Percentiles rank a stretch among this genome's conserved stretches.
These are phyloP conservation scores for Fraxinus americana DNA, from an alignment of 257 asterid genomes.

Conservation along the genomic window DNA sequence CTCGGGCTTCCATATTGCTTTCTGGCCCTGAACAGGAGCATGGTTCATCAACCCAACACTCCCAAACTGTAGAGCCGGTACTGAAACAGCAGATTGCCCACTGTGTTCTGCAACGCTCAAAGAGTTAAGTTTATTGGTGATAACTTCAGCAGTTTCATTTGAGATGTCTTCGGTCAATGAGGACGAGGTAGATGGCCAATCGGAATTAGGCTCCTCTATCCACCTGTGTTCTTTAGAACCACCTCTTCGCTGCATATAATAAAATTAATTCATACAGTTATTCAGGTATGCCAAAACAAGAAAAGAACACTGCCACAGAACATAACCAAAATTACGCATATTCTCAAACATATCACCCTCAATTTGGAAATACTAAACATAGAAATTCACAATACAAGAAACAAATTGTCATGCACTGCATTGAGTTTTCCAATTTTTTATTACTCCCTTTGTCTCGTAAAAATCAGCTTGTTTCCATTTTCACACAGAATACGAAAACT, in stretches of 20 bases:
- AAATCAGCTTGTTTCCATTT: too few species aligned
- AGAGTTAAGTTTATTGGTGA: conserved; percentile 39
- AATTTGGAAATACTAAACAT: neutral
- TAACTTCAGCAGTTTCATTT: conserved; percentile 43
- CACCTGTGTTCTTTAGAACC: conserved; percentile 47
- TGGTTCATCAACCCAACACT: conserved; percentile 38
- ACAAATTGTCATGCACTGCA: neutral
- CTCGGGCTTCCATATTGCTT: conserved; percentile 62
- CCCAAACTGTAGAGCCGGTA: conserved; percentile 43
- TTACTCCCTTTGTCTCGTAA: neutral
- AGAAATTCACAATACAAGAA: conserved; percentile 1
- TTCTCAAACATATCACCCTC: neutral
- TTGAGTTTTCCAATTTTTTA: neutral
- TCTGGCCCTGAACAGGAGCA: conserved; percentile 46
- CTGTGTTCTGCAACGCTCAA: conserved; percentile 53
- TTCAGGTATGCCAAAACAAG: neutral
- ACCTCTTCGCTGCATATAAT: conserved; percentile 53
- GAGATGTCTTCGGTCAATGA: conserved; percentile 39
- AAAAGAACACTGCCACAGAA: neutral
- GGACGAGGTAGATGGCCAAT: conserved; percentile 31
- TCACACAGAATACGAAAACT: too few species aligned
- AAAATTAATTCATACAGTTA: conserved; percentile 16
- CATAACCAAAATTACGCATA: neutral
- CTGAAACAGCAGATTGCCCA: conserved; percentile 42
- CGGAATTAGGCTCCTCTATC: conserved; percentile 49